Base-by-base conservation (phyloP, 2,329 filamentous ascomycete genomes). In the Nectriaceae sp. region DNA sequence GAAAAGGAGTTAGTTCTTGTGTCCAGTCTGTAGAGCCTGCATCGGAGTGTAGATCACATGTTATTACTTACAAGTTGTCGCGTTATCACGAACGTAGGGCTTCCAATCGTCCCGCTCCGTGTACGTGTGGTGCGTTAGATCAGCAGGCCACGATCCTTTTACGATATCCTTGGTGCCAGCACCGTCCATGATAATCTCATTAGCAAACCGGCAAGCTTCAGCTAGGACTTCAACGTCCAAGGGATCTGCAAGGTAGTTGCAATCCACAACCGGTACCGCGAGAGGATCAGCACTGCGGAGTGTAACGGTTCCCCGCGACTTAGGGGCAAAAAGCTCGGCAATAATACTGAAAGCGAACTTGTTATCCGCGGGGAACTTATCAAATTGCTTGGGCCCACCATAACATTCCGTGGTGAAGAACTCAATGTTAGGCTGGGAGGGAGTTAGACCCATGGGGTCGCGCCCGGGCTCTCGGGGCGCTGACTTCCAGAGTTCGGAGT, bases 371-470 rank as follows among this genome's bases (percentile, higher is more conserved):
- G 82, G 82, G 45, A 76, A 78, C 31, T 82, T 66, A 18, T 72
- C 68, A 50, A 75, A 84, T 50, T 83, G 78, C 53, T 81, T 82
- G 0, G 82, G 81, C 0, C 80, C 80, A 4, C 80, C 80, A 54
- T 84, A 84, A 57, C 78, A 79, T 59, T 85, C 82, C 0, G 82
- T 84, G 24, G 74, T 80, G 66, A 84, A 85, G 64, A 84, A 78
- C 57, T 86, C 83, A 41, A 84, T 62, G 56, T 85, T 82, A 0
- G 83, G 80, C 58, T 87, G 83, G 5, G 65, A 63, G 0, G 71
- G 65, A 0, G 75, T 76, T 15, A 86, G 67, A 16, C 78, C 80
- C 83, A 87, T 86, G 0, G 84, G 81, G 55, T 87, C 84, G 4
- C 83, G 78, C 4, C 78, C 79, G 21, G 71, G 64, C 29, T 68